Percentiles rank a stretch among this genome's conserved stretches.
Evolutionary conservation across 1,284 basidiomycete species (phyloP).

Genomic region (Vanrija pseudolonga): DNA sequence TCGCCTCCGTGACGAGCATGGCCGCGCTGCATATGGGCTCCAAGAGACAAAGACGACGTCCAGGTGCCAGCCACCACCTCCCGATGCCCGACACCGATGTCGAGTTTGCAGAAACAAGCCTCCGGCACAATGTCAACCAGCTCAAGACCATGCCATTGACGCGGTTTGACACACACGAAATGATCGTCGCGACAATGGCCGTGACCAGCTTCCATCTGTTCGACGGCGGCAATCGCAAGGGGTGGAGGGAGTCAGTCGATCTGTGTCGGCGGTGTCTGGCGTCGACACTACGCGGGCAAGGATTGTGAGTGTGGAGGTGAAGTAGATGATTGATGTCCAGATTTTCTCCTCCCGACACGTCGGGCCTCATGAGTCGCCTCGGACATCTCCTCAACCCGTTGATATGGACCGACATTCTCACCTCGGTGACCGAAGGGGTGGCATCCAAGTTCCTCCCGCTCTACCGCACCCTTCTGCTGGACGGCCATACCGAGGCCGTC

Average conservation of each 20-base stretch:
- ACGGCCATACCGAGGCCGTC: conserved; percentile 33
- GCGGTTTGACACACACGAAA: conserved; percentile 19
- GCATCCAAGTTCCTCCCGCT: conserved; percentile 58
- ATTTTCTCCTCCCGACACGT: conserved; percentile 2
- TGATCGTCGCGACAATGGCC: conserved; percentile 24
- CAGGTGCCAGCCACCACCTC: not conserved
- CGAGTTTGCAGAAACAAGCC: conserved; percentile 12
- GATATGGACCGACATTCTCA: conserved; percentile 79
- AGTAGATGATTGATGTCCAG: not conserved
- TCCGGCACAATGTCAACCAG: conserved; percentile 10
- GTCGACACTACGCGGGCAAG: conserved; percentile 6
- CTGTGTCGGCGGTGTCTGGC: conserved; percentile 19
- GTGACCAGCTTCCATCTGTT: conserved; percentile 28
- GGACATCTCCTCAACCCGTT: conserved; percentile 62
- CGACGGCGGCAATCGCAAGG: conserved; percentile 22
- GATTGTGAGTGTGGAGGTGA: not conserved
- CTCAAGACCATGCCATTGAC: conserved; percentile 16
- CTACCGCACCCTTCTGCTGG: conserved; percentile 58
- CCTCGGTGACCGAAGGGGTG: conserved; percentile 62
- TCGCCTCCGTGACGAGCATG: conserved; percentile 17
- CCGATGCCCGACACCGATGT: not conserved
- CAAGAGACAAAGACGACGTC: conserved; percentile 6
- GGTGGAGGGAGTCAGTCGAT: conserved; percentile 17
- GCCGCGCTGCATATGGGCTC: conserved; percentile 28
- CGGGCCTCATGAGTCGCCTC: conserved; percentile 1